Conservation (phyloP, 1,284 basidiomycete species). For the Fomitopsis palustris region DNA sequence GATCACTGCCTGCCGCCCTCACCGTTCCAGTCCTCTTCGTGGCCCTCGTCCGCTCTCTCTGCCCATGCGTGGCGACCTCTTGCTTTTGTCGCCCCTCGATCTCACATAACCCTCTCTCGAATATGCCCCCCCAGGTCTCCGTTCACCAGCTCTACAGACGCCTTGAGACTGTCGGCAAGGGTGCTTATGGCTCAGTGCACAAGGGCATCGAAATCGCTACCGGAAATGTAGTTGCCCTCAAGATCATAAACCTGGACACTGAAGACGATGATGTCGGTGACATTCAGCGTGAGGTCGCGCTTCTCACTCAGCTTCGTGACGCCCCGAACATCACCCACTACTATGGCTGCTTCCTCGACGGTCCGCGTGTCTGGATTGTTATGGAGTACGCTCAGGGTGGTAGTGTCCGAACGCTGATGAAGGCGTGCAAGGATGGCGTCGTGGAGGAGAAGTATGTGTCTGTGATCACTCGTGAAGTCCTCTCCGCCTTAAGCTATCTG, state of each 20-base stretch:
- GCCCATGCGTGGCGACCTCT: background rate
- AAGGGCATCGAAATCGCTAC: conserved; percentile 84
- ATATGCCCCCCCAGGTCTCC: conserved; percentile 21
- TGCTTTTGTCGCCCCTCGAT: background rate
- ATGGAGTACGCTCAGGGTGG: conserved; percentile 99
- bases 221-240: conserved; percentile 88
- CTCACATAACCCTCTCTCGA: background rate
- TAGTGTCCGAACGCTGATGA: conserved; percentile 88
- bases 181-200: conserved; percentile 95
- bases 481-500: conserved; percentile 82
- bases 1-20: background rate
- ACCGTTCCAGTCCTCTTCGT: background rate
- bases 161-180: conserved; percentile 77
- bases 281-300: conserved; percentile 94
- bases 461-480: conserved; percentile 87
- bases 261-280: conserved; percentile 95
- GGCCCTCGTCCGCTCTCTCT: background rate
- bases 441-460: conserved; percentile 90
- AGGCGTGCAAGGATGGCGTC: conserved; percentile 76
- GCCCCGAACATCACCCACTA: conserved; percentile 93
- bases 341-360: conserved; percentile 93
- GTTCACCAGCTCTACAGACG: conserved; percentile 47
- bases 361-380: conserved; percentile 96
- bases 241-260: conserved; percentile 98
- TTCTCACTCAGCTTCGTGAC: conserved; percentile 87